Evolutionary conservation across 2,329 filamentous ascomycete species (phyloP), one percentile per base, ranked within the genome.

Genomic region (Pseudocercospora fuligena): DNA sequence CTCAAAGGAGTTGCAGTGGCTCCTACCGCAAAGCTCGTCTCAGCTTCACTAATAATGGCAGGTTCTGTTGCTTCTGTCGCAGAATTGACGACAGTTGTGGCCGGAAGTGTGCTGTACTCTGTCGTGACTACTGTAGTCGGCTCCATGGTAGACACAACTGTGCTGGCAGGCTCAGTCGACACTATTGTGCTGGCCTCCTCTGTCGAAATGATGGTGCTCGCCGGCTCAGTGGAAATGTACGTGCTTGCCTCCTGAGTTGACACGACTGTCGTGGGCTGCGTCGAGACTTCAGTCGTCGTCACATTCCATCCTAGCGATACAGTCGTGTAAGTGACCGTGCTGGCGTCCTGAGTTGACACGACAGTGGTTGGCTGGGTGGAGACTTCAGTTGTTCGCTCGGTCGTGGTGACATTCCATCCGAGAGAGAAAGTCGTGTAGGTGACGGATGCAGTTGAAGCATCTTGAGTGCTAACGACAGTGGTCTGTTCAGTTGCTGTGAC

Each of bases 201-300:
- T 9, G 51, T 56, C 4, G 51, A 56, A 27, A 56, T 19, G 25
- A 56, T 29, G 1, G 51, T 56, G 8, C 16, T 56, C 25, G 51
- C 25, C 16, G 23, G 23, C 27, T 27, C 23, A 1, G 51, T 56
- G 51, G 21, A 31, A 16, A 56, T 14, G 31, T 43, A 19, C 14
- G 56, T 59, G 56, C 56, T 59, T 6, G 31, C 56, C 11, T 36
- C 29, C 23, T 59, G 29, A 8, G 61, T 63, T 9, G 47, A 63
- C 11, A 56, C 19, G 0, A 56, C 29, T 2, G 43, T 62, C n/a
- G 60, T 62, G 4, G 60, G 60, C 46, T 49, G 46, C 23, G 46
- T 49, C 19, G 46, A 49, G 19, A 49, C 46, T 2, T 53, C 21
- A 14, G 60, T 53, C 11, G 47, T 36, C 8, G 60, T 62, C 5